Conservation (phyloP, 2,329 filamentous ascomycete genomes). For the Paracamarosporium sp. region DNA sequence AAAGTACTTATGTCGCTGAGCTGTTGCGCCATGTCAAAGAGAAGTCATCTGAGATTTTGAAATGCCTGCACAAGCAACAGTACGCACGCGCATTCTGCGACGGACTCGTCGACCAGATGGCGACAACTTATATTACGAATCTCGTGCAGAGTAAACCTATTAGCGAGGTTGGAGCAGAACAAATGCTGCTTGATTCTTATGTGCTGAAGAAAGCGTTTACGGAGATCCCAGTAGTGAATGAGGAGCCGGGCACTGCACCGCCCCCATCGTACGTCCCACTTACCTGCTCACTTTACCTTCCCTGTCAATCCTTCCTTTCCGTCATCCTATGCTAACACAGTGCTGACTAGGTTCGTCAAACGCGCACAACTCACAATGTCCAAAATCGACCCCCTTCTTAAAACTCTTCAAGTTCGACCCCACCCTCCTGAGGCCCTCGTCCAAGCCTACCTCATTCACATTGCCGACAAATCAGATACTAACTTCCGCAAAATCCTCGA, state of each 20-base stretch:
- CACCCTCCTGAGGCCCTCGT: slow-evolving; percentile 92
- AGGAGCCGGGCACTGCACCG: slow-evolving; percentile 64
- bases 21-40: slow-evolving; percentile 76
- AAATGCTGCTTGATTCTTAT: slow-evolving; percentile 97
- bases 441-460: slow-evolving; percentile 96
- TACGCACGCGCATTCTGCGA: slow-evolving; percentile 95
- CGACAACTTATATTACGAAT: slow-evolving; percentile 78
- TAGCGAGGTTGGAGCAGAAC: slow-evolving; percentile 92
- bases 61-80: slow-evolving; percentile 83
- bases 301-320: too few relatives aligned
- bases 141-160: slow-evolving; percentile 90
- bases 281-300: too few relatives aligned
- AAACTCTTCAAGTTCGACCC: slow-evolving; percentile 92
- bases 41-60: slow-evolving; percentile 76
- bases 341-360: slow-evolving; percentile 72
- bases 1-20: slow-evolving; percentile 89
- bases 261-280: slow-evolving; percentile 51
- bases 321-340: not conserved
- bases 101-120: slow-evolving; percentile 89
- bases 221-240: slow-evolving; percentile 68
- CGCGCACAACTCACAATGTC: slow-evolving; percentile 84
- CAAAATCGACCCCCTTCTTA: slow-evolving; percentile 89
- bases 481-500: slow-evolving; percentile 98
- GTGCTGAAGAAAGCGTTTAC: slow-evolving; percentile 81
- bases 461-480: slow-evolving; percentile 87